Base-by-base conservation (phyloP, 1,284 basidiomycete genomes). In the Fistulina hepatica region DNA sequence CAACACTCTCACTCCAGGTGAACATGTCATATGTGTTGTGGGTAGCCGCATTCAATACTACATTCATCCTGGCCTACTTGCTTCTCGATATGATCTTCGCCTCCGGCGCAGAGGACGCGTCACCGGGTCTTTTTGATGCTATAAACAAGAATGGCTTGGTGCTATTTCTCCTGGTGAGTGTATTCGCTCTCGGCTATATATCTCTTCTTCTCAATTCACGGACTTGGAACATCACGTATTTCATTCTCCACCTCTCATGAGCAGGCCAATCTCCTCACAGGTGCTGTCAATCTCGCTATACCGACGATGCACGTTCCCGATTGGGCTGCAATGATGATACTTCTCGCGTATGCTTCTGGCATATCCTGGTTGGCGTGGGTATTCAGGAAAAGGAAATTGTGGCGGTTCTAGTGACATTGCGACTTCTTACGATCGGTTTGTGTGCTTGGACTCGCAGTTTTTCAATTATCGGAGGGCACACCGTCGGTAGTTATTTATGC, bases 21-120 rank as follows among this genome's bases (percentile, higher is more conserved):
- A 97, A 98, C 52, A 50, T 90, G 17, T 69, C 81, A 2, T 98
- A 99, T 56, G 77, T 94, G 27, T 57, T 92, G 17, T 97, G 92
- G 91, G 74, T 85, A 6, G 72, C 74, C 0, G 92, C 90, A 2
- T 95, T 80, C 73, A 98, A 97, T 57, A 79, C 82, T 0, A 71
- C 78, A 2, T 92, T 93, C 60, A 63, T 97, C 15, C 66, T 91
- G 7, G 76, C 74, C 2, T 95, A 97, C 56, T 65, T 92, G 33
- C 45, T 79, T 15, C 60, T 97, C 21, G 88, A 94, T 51, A 65
- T 81, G 36, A 49, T 67, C 30, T 77, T 84, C 52, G 55, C 52
- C n/a, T 61, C 62, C 10, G 22, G 34, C 21, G 16, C 41, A 34
- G 21, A 21, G 33, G 39, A 45, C 25, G 49, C 48, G 39, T 48